Base-by-base conservation (phyloP, 257 asterid genomes). In the Solanum paucissectum region DNA sequence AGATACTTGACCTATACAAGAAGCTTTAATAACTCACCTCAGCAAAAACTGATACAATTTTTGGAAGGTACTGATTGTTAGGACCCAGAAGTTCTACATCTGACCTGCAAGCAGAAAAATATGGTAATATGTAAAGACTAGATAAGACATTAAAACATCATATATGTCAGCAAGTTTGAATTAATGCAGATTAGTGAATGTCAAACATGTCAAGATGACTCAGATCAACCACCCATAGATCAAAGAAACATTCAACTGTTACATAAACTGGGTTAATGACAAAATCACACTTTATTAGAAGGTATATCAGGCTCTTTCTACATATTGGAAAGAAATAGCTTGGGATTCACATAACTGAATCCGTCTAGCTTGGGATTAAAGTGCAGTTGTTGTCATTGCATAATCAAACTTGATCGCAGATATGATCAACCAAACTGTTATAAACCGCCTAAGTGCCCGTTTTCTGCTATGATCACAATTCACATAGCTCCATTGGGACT, bases 41-140 rank as follows among this genome's bases (percentile, higher is more conserved):
- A 21, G 99, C 98, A 91, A 97, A 97, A 40, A 97, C 98, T 27
- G 95, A 92, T 33, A 97, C 99, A 86, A 97, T 95, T 91, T 97
- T 97, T 3, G 99, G 97, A 87, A 97, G 98, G 89, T 95, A 88
- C 91, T 97, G 99, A 90, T 97, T 96, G 90, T 95, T 93, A 85
- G 98, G 98, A 86, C 99, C 99, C 94, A 97, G 91, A 82, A 97
- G 93, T 42, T 92, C 99, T 72, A 84, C 42, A 91, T 97, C 99
- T 13, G 98, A 95, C 95, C 99, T 96, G 93, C 88, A 93, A 89
- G n/a, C 68, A 49, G 6, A 36, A 49, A 18, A 81, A 81, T 9
- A 49, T 5, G 42, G 66, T 23, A 46, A 86, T 29, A 86, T 9
- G 21, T 71, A 23, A 85, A 34, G 46, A 52, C 71, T 38, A 42